Evolutionary conservation across 2,329 filamentous ascomycete species (phyloP).

Genomic region (Pseudopithomyces maydicus): DNA sequence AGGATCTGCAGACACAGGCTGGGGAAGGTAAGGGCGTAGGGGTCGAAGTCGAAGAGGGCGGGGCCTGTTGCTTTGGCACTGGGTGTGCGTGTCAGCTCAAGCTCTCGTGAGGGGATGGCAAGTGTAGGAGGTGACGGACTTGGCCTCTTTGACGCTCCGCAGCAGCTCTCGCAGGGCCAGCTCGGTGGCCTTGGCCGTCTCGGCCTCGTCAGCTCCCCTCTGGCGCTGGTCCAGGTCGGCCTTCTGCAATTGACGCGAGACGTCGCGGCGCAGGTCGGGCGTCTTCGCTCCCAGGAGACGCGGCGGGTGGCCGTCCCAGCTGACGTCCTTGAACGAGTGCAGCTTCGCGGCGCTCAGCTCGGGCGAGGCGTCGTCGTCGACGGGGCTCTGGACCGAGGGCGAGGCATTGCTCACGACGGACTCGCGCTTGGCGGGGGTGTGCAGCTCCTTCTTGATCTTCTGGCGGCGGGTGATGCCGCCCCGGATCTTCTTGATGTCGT

Average conservation of each 20-base stretch:
- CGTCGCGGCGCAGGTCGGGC: conserved; percentile 44
- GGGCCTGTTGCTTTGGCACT: conserved; percentile 52
- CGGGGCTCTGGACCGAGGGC: conserved; percentile 30
- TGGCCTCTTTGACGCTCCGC: conserved; percentile 80
- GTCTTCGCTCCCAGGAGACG: conserved; percentile 52
- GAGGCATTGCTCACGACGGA: conserved; percentile 32
- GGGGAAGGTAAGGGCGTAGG: conserved; percentile 83
- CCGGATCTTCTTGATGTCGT: conserved; percentile 82
- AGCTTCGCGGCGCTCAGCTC: conserved; percentile 27
- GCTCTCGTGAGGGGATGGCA: not conserved
- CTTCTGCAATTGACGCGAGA: conserved; percentile 51
- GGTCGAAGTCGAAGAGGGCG: conserved; percentile 76
- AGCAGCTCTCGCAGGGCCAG: conserved; percentile 83
- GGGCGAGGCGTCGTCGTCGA: conserved; percentile 13
- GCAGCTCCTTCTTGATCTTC: conserved; percentile 65
- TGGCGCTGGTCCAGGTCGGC: conserved; percentile 67
- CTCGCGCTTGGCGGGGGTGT: conserved; percentile 28
- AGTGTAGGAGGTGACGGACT: conserved; percentile 55
- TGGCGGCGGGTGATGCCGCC: conserved; percentile 80
- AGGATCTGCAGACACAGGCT: conserved; percentile 82
- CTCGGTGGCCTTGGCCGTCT: conserved; percentile 83
- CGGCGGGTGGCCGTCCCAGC: conserved; percentile 74
- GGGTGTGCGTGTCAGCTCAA: not conserved
- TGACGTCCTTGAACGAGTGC: conserved; percentile 62
- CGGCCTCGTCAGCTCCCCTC: conserved; percentile 70